These are phyloP conservation scores for Syzygium jambos DNA, from an alignment of 345 rosid species.

Conservation along the genomic window DNA sequence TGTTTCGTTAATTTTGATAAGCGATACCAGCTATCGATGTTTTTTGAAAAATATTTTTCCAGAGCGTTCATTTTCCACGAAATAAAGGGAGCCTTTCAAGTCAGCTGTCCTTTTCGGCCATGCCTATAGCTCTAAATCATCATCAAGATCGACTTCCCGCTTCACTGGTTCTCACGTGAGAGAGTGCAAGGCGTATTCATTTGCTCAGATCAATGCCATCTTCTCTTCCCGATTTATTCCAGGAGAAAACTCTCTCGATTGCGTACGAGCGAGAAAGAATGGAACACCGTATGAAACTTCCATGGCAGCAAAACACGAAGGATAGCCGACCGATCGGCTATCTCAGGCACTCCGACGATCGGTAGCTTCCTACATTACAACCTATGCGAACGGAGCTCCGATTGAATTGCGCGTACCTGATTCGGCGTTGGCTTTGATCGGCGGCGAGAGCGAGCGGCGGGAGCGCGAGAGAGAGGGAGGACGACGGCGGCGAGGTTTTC, in stretches of 20 bases:
- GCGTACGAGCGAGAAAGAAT: not conserved
- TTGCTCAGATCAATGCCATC: no score
- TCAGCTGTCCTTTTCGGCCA: not conserved
- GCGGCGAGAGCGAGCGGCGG: not conserved
- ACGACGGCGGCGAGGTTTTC: not conserved
- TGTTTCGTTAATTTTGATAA: no score
- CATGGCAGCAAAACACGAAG: not conserved
- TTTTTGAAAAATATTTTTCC: no score
- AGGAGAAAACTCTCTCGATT: not conserved
- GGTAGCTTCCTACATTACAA: no score
- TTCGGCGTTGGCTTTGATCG: not conserved
- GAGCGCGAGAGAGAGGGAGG: not conserved
- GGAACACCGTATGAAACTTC: not conserved
- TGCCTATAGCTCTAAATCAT: not conserved
- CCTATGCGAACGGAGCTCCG: not conserved
- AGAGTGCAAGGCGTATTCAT: no score
- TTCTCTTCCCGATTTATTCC: not conserved
- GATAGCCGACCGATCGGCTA: not conserved
- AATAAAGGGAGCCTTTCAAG: no score
- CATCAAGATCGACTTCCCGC: not conserved
- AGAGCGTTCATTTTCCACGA: no score
- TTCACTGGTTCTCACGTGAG: not conserved
- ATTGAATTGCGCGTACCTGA: not conserved
- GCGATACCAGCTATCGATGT: no score
- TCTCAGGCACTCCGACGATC: not conserved